Evolutionary conservation across 129 eudicot species (phyloP).

Genomic region (Oenanthe sinensis): DNA sequence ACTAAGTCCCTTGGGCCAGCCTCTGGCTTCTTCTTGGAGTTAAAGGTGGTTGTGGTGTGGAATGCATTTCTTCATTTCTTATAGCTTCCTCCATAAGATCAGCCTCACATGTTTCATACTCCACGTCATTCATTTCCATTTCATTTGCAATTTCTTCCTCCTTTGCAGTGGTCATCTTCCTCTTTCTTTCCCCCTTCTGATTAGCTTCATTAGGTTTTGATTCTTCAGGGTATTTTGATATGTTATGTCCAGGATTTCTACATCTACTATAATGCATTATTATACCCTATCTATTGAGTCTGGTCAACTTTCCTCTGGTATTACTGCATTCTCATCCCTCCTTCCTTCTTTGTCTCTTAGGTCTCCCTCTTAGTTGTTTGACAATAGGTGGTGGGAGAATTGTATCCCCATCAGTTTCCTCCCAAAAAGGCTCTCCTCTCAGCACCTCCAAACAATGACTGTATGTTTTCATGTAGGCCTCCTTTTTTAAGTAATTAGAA

Average conservation of each 20-base stretch:
- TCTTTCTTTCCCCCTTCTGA: too few relatives aligned
- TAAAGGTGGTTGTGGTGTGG: too few relatives aligned
- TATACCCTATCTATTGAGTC: neutral
- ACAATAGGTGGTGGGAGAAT: neutral
- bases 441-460: neutral
- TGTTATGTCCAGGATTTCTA: neutral
- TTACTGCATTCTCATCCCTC: neutral
- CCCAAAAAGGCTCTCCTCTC: neutral
- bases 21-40: too few relatives aligned
- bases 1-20: too few relatives aligned
- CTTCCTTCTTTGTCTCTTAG: neutral
- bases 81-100: too few relatives aligned
- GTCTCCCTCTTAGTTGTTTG: neutral
- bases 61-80: too few relatives aligned
- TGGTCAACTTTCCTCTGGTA: neutral
- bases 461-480: neutral
- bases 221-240: neutral
- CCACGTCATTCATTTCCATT: too few relatives aligned
- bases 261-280: neutral
- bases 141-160: too few relatives aligned
- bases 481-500: neutral
- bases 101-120: too few relatives aligned
- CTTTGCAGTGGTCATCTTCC: too few relatives aligned
- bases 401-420: neutral
- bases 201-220: too few relatives aligned